phyloP scores from a whole-genome alignment of 2,329 filamentous ascomycete genomes.

The Diaporthe caulivora region DNA sequence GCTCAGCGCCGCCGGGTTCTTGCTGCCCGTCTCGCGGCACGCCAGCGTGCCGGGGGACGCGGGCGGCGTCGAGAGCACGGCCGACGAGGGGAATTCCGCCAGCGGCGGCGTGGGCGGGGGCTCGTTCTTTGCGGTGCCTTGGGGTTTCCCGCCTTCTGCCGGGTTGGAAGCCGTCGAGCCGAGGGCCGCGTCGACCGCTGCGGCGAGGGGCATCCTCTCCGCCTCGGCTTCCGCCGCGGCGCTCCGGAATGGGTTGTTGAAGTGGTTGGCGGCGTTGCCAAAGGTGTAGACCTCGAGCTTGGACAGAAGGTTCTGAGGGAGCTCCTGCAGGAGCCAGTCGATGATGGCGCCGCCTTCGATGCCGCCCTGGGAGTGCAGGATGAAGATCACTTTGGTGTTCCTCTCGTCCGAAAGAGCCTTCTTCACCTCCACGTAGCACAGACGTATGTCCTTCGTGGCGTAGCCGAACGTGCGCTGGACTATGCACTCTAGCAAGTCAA shows the following conservation, averaged over 20 bases:
- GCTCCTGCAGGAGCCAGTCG: constrained; percentile 81
- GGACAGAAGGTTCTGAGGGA: constrained; percentile 72
- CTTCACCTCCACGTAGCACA: constrained; percentile 73
- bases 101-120: not conserved
- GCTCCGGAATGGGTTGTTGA: constrained; percentile 78
- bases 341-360: constrained; percentile 80
- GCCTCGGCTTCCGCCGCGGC: constrained; percentile 56
- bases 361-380: constrained; percentile 82
- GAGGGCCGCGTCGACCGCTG: constrained; percentile 48
- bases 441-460: constrained; percentile 75
- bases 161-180: not conserved
- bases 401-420: constrained; percentile 71
- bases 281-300: constrained; percentile 85
- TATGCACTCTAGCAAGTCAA: constrained; percentile 82
- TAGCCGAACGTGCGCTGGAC: constrained; percentile 82
- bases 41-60: not conserved
- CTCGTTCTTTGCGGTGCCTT: not conserved
- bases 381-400: constrained; percentile 77
- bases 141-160: not conserved
- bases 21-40: constrained; percentile 47
- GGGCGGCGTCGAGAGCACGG: constrained; percentile 4
- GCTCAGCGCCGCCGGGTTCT: constrained; percentile 53
- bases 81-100: not conserved
- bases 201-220: constrained; percentile 49
- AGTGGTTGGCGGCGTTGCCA: constrained; percentile 83